A percentile compares a stretch with the other conserved stretches of the same genome.
phyloP scores from a whole-genome alignment of 495 filamentous ascomycete genomes.

The Aspergillus diversus region DNA sequence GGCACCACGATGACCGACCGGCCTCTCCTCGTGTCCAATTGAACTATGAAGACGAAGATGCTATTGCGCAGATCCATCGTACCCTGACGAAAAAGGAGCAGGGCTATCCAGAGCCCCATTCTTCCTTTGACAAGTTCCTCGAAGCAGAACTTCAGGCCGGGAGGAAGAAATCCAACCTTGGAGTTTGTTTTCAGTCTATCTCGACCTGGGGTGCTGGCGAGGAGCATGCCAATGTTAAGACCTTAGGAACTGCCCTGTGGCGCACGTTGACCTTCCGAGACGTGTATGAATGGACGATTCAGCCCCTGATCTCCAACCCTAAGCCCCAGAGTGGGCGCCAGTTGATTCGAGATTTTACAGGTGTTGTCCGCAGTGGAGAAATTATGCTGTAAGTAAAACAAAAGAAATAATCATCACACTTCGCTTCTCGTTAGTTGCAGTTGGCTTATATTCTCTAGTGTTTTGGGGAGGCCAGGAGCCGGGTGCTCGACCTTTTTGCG shows the following conservation, averaged over 20 bases:
- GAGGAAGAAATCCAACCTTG: constrained; percentile 38
- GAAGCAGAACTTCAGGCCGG: constrained; percentile 38
- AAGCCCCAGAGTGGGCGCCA: constrained; percentile 36
- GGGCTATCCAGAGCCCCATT: constrained; percentile 41
- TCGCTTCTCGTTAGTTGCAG: not conserved
- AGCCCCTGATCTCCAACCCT: constrained; percentile 37
- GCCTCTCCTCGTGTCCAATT: constrained; percentile 35
- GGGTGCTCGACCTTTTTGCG: constrained; percentile 91
- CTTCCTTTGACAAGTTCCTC: constrained; percentile 42
- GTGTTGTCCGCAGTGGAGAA: constrained; percentile 70
- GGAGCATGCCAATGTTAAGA: constrained; percentile 38
- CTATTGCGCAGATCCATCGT: constrained; percentile 41
- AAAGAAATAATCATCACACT: not conserved
- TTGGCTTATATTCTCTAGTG: constrained; percentile 33
- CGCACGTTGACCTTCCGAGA: constrained; percentile 41
- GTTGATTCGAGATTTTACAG: constrained; percentile 62
- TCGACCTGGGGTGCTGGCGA: constrained; percentile 42
- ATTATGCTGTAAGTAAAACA: constrained; percentile 62
- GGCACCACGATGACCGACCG: constrained; percentile 21
- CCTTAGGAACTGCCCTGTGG: constrained; percentile 39
- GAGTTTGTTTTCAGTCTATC: constrained; percentile 42
- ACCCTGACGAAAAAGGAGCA: constrained; percentile 34
- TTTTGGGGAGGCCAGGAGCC: constrained; percentile 81
- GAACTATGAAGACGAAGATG: constrained; percentile 39
- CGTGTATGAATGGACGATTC: constrained; percentile 45